phyloP scores from a whole-genome alignment of 2,329 filamentous ascomycete species.

The Ophioceras dolichostomum region DNA sequence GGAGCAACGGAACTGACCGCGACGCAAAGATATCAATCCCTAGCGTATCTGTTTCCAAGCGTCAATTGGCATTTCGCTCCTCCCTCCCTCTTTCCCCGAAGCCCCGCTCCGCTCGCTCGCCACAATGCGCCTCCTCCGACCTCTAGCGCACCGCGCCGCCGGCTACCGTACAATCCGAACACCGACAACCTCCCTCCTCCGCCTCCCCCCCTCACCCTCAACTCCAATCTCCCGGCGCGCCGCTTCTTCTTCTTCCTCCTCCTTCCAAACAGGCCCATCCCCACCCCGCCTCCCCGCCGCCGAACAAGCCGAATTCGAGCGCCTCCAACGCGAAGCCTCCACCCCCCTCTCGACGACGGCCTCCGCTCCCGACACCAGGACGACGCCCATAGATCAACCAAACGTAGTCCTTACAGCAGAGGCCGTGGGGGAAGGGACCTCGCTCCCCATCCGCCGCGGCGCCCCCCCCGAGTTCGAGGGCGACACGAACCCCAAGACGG shows the following conservation, averaged over 20 bases:
- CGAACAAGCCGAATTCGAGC: constrained; percentile 84
- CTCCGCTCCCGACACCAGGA: constrained; percentile 9
- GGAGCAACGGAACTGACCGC: no score
- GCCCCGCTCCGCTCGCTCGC: no score
- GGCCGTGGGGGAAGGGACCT: constrained; percentile 32
- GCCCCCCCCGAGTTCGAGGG: constrained; percentile 87
- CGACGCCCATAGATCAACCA: constrained; percentile 10
- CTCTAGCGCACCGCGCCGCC: no score
- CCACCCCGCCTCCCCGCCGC: constrained; percentile 80
- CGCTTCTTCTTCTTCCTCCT: constrained; percentile 21
- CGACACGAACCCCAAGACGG: constrained; percentile 83
- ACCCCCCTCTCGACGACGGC: constrained; percentile 12
- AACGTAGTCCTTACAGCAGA: no score
- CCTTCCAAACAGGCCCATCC: constrained; percentile 45
- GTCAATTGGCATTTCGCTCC: no score
- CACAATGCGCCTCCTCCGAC: no score
- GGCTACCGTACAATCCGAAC: no score
- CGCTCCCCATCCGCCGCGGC: constrained; percentile 56
- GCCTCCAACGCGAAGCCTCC: constrained; percentile 56
- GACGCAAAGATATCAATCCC: no score
- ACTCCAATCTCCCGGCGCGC: constrained; percentile 6
- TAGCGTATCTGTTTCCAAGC: no score
- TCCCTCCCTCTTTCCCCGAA: no score
- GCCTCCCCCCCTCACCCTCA: neutral
- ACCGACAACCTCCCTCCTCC: no score